A percentile compares a stretch with the other conserved stretches of the same genome.
These are phyloP conservation scores for Stereocaulon alpinum DNA, from an alignment of 495 filamentous ascomycete genomes.

Conservation along the genomic window DNA sequence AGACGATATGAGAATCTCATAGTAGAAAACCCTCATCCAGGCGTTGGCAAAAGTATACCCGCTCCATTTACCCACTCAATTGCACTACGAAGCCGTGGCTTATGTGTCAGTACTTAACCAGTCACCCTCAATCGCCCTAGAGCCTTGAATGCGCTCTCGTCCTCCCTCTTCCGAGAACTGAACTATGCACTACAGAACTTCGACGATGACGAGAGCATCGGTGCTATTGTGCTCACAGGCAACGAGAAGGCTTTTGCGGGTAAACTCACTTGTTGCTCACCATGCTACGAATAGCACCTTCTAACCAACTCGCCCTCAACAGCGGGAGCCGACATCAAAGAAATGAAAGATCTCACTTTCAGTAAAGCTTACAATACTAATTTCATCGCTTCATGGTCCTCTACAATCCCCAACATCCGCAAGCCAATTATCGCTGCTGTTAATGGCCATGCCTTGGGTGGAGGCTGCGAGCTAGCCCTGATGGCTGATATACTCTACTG, in stretches of 20 bases:
- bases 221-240: constrained; percentile 78
- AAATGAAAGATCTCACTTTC: constrained; percentile 90
- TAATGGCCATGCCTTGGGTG: constrained; percentile 85
- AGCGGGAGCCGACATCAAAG: constrained; percentile 97
- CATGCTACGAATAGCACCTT: not conserved
- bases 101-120: constrained; percentile 27
- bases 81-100: not conserved
- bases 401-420: constrained; percentile 66
- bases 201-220: constrained; percentile 57
- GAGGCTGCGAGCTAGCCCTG: constrained; percentile 94
- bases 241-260: constrained; percentile 78
- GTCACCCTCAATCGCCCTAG: constrained; percentile 95
- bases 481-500: constrained; percentile 96
- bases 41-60: constrained; percentile 72
- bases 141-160: constrained; percentile 84
- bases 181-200: constrained; percentile 69
- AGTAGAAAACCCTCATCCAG: constrained; percentile 70
- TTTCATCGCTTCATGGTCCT: constrained; percentile 91
- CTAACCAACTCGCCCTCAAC: constrained; percentile 3
- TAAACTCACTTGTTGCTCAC: constrained; percentile 18
- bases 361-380: constrained; percentile 68
- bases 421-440: constrained; percentile 92
- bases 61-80: not conserved
- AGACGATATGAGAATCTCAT: constrained; percentile 69
- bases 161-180: constrained; percentile 78